Percentiles rank a stretch among this genome's conserved stretches.
Conservation (phyloP, 306 rosid species). For the Comarum palustre region DNA sequence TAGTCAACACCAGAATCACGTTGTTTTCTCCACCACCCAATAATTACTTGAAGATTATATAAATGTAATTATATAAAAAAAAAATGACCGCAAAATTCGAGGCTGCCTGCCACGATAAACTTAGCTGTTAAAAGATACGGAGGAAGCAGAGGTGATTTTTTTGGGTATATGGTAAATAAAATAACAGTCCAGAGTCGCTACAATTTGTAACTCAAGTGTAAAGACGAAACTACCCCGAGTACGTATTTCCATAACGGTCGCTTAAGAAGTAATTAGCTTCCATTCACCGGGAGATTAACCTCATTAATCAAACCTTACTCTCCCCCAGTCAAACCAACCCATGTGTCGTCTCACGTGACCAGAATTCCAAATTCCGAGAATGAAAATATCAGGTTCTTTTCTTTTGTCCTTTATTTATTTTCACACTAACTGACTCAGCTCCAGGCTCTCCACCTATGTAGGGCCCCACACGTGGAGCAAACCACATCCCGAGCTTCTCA, state of each 20-base stretch:
- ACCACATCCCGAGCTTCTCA: conserved; percentile 24
- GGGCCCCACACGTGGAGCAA: conserved; percentile 19
- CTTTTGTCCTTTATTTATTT: neutral
- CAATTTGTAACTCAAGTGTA: too few relatives aligned
- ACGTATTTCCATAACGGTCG: neutral
- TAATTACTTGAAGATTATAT: too few relatives aligned
- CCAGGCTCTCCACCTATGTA: neutral
- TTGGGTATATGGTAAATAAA: conserved; percentile 11
- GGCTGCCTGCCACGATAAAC: conserved; percentile 48
- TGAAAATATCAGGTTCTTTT: conserved; percentile 11
- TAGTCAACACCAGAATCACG: too few relatives aligned
- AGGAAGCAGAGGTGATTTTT: conserved; percentile 3
- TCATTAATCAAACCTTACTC: neutral
- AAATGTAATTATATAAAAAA: neutral
- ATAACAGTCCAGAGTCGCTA: too few relatives aligned
- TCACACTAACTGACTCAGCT: conserved; percentile 28
- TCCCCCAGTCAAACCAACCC: conserved; percentile 56
- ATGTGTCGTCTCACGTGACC: conserved; percentile 72
- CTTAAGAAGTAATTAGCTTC: conserved; percentile 10
- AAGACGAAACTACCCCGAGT: conserved; percentile 15
- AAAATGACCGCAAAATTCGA: conserved; percentile 27
- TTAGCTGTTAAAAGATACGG: conserved; percentile 18
- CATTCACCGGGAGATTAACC: conserved; percentile 32
- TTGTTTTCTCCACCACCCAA: too few relatives aligned
- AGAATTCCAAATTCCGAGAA: conserved; percentile 31